These are phyloP conservation scores for Sporothrix curviconia DNA, from an alignment of 2,329 filamentous ascomycete genomes.

Conservation along the genomic window DNA sequence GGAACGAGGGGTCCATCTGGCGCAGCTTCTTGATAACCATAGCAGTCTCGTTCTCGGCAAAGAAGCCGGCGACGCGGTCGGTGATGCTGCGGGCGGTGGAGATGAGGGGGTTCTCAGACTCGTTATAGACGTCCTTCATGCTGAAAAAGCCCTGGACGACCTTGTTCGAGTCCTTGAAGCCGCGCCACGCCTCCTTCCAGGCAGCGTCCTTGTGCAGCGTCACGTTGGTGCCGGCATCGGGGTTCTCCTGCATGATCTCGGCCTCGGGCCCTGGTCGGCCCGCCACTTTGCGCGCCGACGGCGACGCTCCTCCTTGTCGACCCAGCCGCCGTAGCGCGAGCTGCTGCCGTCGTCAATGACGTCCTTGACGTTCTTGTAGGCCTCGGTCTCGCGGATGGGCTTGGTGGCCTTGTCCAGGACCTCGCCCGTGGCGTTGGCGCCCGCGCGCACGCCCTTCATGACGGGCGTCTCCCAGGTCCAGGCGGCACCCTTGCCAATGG, in stretches of 20 bases:
- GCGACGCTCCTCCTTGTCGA: conserved; percentile 89
- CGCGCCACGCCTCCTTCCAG: conserved; percentile 97
- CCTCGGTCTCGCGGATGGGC: conserved; percentile 88
- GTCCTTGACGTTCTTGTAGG: conserved; percentile 89
- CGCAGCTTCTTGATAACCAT: conserved; percentile 98
- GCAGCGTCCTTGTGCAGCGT: conserved; percentile 94
- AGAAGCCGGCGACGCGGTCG: conserved; percentile 88
- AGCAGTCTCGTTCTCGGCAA: conserved; percentile 96
- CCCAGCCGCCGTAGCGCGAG: conserved; percentile 91
- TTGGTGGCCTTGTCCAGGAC: conserved; percentile 91
- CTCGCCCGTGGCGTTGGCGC: conserved; percentile 76
- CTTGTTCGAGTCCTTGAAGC: conserved; percentile 85
- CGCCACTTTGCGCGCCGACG: conserved; percentile 70
- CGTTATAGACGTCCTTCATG: conserved; percentile 81
- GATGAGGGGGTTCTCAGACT: conserved; percentile 95
- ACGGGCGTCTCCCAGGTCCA: conserved; percentile 98
- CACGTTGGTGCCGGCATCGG: conserved; percentile 84
- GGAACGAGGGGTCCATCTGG: conserved; percentile 89
- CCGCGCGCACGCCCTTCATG: conserved; percentile 83
- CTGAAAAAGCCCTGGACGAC: conserved; percentile 82
- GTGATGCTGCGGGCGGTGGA: conserved; percentile 90
- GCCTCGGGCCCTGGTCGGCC: conserved; percentile 49
- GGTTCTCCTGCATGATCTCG: conserved; percentile 70
- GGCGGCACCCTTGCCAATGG: conserved; percentile 80
- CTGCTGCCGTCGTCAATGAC: conserved; percentile 96